A percentile compares a stretch with the other conserved stretches of the same genome.
phyloP scores from a whole-genome alignment of 305 asterid species.

The Nicotiana rustica region DNA sequence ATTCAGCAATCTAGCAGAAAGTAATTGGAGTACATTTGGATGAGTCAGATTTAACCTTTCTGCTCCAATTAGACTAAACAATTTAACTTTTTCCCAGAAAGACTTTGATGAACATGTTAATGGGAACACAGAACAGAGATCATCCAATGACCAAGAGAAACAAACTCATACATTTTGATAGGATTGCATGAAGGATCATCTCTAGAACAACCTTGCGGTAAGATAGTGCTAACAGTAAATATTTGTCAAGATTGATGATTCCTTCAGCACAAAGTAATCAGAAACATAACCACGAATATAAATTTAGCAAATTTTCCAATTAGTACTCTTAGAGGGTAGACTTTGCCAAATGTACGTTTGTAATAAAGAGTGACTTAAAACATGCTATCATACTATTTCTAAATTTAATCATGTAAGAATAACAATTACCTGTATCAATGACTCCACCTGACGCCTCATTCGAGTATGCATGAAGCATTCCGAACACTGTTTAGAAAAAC shows the following conservation, averaged over 20 bases:
- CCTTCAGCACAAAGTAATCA: conserved; percentile 1
- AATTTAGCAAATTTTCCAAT: not conserved
- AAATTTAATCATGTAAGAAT: conserved; percentile 20
- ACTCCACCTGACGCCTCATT: conserved; percentile 97
- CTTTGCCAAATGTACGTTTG: not conserved
- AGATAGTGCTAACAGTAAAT: not conserved
- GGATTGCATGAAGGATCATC: not conserved
- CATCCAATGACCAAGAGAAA: not conserved
- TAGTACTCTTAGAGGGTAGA: not conserved
- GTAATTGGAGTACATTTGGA: not conserved
- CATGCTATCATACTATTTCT: not conserved
- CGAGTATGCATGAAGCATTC: conserved; percentile 99
- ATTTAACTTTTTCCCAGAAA: not conserved
- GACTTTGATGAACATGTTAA: conserved; percentile 17
- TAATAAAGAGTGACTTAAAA: not conserved
- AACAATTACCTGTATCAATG: conserved; percentile 74
- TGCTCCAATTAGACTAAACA: not conserved
- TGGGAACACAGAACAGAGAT: not conserved
- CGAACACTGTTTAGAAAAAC: conserved; percentile 68
- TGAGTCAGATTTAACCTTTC: not conserved
- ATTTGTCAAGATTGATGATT: not conserved
- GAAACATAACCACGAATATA: not conserved
- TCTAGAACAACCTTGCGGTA: not conserved
- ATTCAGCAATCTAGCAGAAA: not conserved
- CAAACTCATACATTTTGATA: conserved; percentile 13